Evolutionary conservation across 2,329 filamentous ascomycete species (phyloP).

Genomic region (Ploettnerulaceae sp.): DNA sequence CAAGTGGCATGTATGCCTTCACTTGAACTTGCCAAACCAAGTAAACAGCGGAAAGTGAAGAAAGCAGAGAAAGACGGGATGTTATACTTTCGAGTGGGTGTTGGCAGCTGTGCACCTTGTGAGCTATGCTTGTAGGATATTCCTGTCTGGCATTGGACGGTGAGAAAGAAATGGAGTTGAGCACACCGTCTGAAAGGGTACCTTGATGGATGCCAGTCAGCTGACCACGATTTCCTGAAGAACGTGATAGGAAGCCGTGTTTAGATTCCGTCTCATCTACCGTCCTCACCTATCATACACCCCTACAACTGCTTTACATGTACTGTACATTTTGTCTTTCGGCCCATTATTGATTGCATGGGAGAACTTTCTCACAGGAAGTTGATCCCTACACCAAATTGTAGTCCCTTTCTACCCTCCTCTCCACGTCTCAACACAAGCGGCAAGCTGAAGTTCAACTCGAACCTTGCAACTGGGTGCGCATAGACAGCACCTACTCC

Average conservation of each 20-base stretch:
- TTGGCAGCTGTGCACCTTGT: background rate
- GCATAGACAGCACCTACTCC: constrained; percentile 92
- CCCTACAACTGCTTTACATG: background rate
- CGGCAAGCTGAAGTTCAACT: constrained; percentile 91
- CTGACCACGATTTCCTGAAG: too few species aligned
- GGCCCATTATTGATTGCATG: background rate
- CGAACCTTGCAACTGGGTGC: constrained; percentile 87
- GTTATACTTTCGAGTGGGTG: background rate
- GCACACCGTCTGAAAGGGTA: too few species aligned
- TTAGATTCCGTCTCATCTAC: too few species aligned
- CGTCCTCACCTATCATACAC: background rate
- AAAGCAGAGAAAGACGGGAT: background rate
- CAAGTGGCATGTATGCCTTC: too few species aligned
- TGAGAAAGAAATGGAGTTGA: too few species aligned
- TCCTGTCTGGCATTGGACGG: too few species aligned
- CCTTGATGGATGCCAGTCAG: too few species aligned
- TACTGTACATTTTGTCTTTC: background rate
- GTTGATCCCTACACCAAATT: constrained; percentile 93
- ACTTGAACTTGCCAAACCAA: too few species aligned
- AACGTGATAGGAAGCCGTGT: too few species aligned
- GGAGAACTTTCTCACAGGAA: too few species aligned
- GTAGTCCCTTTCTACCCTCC: constrained; percentile 82
- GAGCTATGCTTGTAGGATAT: background rate
- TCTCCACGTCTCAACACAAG: constrained; percentile 78
- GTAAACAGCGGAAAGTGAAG: background rate